Percentiles rank a stretch among this genome's conserved stretches.
These are phyloP conservation scores for Wickerhamomyces rabaulensis DNA, from an alignment of 805 yeast genomes.

Conservation along the genomic window DNA sequence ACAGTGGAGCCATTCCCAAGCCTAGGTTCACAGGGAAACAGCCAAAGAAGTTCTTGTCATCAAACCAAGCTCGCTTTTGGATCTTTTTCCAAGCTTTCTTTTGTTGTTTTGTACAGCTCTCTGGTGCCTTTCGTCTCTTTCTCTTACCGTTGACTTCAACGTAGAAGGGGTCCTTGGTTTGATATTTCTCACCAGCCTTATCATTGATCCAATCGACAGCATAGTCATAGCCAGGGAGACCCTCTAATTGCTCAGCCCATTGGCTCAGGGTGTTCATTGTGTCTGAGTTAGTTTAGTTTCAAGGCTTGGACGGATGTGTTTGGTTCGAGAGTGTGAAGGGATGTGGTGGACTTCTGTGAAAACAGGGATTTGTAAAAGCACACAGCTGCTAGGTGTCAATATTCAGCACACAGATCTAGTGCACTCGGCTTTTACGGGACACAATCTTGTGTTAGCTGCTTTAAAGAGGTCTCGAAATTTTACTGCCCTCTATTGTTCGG, in stretches of 20 bases:
- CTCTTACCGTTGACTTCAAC: conserved; percentile 48
- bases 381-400: too few relatives aligned
- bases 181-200: conserved; percentile 58
- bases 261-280: conserved; percentile 18
- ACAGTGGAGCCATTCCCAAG: conserved; percentile 71
- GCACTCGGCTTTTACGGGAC: too few relatives aligned
- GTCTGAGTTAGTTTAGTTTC: too few relatives aligned
- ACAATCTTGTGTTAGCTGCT: too few relatives aligned
- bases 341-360: too few relatives aligned
- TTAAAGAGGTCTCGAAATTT: too few relatives aligned
- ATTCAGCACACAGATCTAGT: too few relatives aligned
- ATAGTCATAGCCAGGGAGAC: conserved; percentile 53
- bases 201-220: conserved; percentile 59
- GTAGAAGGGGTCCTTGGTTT: conserved; percentile 62
- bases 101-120: conserved; percentile 51
- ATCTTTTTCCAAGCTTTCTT: conserved; percentile 64
- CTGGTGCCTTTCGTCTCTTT: conserved; percentile 56
- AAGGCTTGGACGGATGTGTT: neutral
- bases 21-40: conserved; percentile 73
- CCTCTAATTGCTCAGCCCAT: conserved; percentile 32
- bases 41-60: conserved; percentile 80
- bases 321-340: neutral
- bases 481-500: too few relatives aligned
- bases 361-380: too few relatives aligned
- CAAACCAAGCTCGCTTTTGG: conserved; percentile 80